Evolutionary conservation across 2,329 filamentous ascomycete genomes (phyloP).

Genomic region (Cladorrhinum sp.): DNA sequence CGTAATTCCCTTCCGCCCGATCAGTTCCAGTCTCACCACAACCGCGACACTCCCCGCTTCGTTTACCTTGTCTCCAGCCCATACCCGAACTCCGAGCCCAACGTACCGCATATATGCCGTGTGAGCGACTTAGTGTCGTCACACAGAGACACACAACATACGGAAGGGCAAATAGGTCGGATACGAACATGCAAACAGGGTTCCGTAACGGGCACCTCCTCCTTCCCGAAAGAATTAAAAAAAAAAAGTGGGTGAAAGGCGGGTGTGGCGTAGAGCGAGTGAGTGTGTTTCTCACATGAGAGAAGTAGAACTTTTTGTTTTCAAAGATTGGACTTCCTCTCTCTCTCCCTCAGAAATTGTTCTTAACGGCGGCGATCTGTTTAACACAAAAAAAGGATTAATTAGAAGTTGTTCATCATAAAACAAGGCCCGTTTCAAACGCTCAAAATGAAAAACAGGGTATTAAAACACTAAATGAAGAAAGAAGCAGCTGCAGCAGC

Average conservation of each 20-base stretch:
- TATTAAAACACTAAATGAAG: neutral
- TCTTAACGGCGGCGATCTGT: conserved; percentile 8
- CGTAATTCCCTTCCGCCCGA: no score
- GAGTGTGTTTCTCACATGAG: no score
- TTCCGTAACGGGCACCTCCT: neutral
- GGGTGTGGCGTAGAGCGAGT: neutral
- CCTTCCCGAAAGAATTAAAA: neutral
- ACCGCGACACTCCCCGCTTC: no score
- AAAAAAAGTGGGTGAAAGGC: neutral
- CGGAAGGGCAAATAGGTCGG: neutral
- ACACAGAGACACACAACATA: neutral
- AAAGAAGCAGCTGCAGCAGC: neutral
- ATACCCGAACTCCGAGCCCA: no score
- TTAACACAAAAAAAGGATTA: conserved; percentile 2
- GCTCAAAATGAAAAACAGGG: neutral
- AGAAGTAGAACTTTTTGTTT: no score
- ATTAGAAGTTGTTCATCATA: conserved; percentile 2
- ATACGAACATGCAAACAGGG: neutral
- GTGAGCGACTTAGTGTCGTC: neutral
- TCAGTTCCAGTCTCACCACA: no score
- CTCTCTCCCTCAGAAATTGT: neutral
- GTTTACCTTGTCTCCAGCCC: no score
- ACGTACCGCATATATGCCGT: neutral
- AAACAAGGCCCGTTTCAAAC: neutral
- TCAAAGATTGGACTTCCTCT: no score